Conservation (phyloP, 345 rosid species). For the Crucihimalaya himalaica region DNA sequence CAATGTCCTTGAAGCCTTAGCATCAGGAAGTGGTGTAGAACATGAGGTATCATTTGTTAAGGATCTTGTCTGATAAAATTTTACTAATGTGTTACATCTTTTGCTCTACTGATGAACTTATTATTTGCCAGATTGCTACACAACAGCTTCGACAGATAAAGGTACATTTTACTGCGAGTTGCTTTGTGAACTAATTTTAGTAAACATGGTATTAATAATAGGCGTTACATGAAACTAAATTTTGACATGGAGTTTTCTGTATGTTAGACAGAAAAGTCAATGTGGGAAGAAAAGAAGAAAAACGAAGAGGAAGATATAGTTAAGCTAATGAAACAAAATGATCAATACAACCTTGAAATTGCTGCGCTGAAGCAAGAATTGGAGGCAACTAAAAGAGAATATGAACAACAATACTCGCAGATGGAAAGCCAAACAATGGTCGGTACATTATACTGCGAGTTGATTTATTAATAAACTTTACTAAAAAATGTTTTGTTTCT, state of each 20-base stretch:
- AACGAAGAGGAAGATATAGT: constrained; percentile 46
- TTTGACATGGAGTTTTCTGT: background rate
- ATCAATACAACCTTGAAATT: constrained; percentile 39
- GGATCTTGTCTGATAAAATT: constrained; percentile 11
- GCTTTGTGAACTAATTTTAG: constrained; percentile 6
- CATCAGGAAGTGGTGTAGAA: constrained; percentile 68
- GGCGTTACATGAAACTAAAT: background rate
- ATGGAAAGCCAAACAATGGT: constrained; percentile 61
- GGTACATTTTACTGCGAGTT: constrained; percentile 41
- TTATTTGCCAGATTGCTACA: constrained; percentile 46
- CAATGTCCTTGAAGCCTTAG: constrained; percentile 87
- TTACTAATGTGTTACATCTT: constrained; percentile 6
- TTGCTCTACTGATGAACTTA: constrained; percentile 22
- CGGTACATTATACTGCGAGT: constrained; percentile 15
- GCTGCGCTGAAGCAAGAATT: constrained; percentile 51
- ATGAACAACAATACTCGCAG: constrained; percentile 50
- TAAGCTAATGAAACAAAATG: constrained; percentile 46
- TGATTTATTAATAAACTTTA: background rate
- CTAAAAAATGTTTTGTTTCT: background rate
- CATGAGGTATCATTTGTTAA: constrained; percentile 51
- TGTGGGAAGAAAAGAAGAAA: constrained; percentile 50
- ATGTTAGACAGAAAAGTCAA: constrained; percentile 50
- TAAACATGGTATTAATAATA: background rate
- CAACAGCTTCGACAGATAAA: constrained; percentile 59
- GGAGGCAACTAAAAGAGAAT: constrained; percentile 48